These are phyloP conservation scores for Suillus ampliporus DNA, from an alignment of 768 basidiomycete genomes.

Conservation along the genomic window DNA sequence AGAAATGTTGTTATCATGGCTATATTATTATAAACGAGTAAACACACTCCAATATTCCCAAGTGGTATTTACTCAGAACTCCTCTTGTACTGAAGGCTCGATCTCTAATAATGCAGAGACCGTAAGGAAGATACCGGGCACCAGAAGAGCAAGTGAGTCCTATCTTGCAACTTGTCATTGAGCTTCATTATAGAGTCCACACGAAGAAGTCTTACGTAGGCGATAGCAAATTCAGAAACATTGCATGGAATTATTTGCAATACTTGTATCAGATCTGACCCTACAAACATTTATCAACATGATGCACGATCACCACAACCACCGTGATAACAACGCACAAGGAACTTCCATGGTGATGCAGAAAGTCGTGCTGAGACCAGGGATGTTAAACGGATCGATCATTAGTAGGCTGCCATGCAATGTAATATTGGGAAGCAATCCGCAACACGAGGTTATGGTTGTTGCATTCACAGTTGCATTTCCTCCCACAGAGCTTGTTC, in stretches of 20 bases:
- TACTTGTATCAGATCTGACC: not conserved
- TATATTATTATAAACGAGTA: not conserved
- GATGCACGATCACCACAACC: not conserved
- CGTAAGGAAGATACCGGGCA: not conserved
- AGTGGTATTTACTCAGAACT: not conserved
- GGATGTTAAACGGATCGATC: too few species aligned
- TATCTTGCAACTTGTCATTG: not conserved
- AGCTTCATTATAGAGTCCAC: not conserved
- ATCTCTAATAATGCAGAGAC: not conserved
- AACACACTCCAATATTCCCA: not conserved
- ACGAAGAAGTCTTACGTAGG: not conserved
- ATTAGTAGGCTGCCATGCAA: too few species aligned
- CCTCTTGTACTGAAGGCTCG: not conserved
- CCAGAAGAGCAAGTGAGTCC: not conserved
- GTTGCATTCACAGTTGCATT: too few species aligned
- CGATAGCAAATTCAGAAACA: too few species aligned
- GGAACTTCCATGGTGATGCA: too few species aligned
- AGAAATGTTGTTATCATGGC: not conserved
- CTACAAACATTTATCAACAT: not conserved
- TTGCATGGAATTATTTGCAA: too few species aligned
- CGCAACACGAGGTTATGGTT: too few species aligned
- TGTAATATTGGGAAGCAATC: too few species aligned
- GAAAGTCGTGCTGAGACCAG: too few species aligned
- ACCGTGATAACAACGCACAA: not conserved
- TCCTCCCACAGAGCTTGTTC: too few species aligned